Base-by-base conservation (phyloP, 495 filamentous ascomycete species). In the Chaetomium cochliodes region DNA sequence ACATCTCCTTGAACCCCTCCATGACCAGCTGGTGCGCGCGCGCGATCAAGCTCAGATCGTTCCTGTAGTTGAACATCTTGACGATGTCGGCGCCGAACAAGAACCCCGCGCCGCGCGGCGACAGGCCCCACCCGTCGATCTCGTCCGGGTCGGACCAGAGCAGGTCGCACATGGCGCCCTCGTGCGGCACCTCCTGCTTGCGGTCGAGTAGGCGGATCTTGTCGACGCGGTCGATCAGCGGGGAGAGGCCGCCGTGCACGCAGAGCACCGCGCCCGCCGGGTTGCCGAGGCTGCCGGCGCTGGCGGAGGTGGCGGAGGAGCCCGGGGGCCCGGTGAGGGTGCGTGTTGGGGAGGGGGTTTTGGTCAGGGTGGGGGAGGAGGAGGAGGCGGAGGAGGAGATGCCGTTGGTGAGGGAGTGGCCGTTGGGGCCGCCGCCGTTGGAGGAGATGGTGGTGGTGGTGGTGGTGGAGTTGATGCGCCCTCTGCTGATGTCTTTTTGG, bases 1-100 rank as follows among this genome's bases (percentile, higher is more conserved):
- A 97, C 93, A 97, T 97, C 79, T 97, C 94, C 76, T 98, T 98
- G 77, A 96, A 98, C 11, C 94, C 94, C 75, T 98, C 94, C 94
- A 98, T 98, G 41, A 98, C 94, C 26, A 98, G 86, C 77, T 98
- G 94, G 73, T 98, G 94, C 20, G 94, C 94, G 61, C 94, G 87
- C 55, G 94, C 94, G 55, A 98, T 93, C 47, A 98, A 81, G 5
- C 87, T 90, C 11, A 98, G 82, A 73, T 96, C 91, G 74, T 98
- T 98, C 20, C 85, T 82, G 74, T 96, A 88, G 74, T 98, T 98
- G 80, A 98, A 98, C 62, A 86, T 84, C 72, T 93, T 96, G 64
- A 98, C 94, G 63, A 98, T 97, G 74, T 98, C 92, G 18, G 90
- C 90, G 63, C 94, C 94, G 67, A 98, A 98, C 28, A 98, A 83